phyloP scores from a whole-genome alignment of 257 asterid species.

The Solanum stenotomum region DNA sequence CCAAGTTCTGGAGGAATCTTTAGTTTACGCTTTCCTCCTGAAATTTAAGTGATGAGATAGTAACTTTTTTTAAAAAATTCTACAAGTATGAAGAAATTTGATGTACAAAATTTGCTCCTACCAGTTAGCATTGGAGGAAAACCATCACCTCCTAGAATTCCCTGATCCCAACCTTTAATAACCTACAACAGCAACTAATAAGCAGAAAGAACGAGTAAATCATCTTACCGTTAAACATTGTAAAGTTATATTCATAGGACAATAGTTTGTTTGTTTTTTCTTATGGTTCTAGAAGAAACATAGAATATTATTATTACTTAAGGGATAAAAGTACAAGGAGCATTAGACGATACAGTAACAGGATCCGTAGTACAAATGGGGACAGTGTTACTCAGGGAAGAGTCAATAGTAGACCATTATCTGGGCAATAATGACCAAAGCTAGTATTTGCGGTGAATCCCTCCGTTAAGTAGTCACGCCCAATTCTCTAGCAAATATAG shows the following conservation, averaged over 20 bases:
- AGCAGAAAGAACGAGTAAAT: neutral
- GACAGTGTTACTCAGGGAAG: neutral
- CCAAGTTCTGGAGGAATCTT: conserved; percentile 84
- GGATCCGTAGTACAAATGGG: neutral
- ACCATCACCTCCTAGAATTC: conserved; percentile 85
- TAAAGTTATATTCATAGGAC: neutral
- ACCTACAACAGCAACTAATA: conserved; percentile 29
- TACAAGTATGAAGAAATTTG: neutral
- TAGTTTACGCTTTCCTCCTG: conserved; percentile 80
- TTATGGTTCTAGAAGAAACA: neutral
- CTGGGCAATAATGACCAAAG: neutral
- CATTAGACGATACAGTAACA: neutral
- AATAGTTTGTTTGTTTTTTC: neutral
- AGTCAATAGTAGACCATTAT: neutral
- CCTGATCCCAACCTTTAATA: conserved; percentile 95
- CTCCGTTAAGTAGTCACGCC: neutral
- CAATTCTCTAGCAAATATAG: neutral
- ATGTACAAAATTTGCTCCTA: conserved; percentile 5
- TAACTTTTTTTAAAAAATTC: too few species aligned
- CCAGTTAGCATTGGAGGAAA: conserved; percentile 87
- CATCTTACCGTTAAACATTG: neutral
- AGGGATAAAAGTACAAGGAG: neutral
- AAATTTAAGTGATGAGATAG: neutral
- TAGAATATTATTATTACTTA: neutral
- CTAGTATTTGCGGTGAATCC: neutral